These are phyloP conservation scores for Phytophthora boehmeriae DNA, from an alignment of 352 stramenopile species.

Conservation along the genomic window DNA sequence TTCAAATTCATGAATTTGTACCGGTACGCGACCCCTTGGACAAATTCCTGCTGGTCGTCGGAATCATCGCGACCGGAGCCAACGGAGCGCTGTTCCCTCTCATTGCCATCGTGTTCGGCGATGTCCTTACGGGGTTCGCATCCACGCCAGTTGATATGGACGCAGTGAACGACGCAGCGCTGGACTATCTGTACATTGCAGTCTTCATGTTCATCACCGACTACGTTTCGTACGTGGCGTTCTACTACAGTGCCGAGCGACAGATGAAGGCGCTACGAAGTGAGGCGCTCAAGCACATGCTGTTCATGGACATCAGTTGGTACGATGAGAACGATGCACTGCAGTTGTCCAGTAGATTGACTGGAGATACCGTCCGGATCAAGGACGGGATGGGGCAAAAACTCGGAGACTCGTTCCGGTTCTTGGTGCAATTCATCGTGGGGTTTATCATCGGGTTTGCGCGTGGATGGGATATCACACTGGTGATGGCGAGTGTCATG, in stretches of 20 bases:
- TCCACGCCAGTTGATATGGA: constrained; percentile 28
- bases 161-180: constrained; percentile 26
- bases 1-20: constrained; percentile 41
- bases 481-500: constrained; percentile 47
- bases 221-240: constrained; percentile 37
- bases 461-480: constrained; percentile 45
- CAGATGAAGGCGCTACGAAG: constrained; percentile 45
- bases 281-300: constrained; percentile 45
- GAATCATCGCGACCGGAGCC: constrained; percentile 24
- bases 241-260: constrained; percentile 41
- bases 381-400: constrained; percentile 55
- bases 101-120: constrained; percentile 52
- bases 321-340: constrained; percentile 44
- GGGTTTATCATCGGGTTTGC: constrained; percentile 47
- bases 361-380: constrained; percentile 46
- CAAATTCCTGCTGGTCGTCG: constrained; percentile 33
- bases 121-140: constrained; percentile 38
- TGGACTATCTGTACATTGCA: constrained; percentile 40
- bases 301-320: constrained; percentile 54
- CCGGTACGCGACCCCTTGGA: constrained; percentile 38
- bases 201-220: constrained; percentile 43
- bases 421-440: constrained; percentile 30
- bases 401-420: constrained; percentile 45
- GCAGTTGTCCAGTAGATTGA: constrained; percentile 41
- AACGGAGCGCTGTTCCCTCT: constrained; percentile 49